These are phyloP conservation scores for Dothistroma septosporum DNA, from an alignment of 2,329 filamentous ascomycete genomes.

Conservation along the genomic window DNA sequence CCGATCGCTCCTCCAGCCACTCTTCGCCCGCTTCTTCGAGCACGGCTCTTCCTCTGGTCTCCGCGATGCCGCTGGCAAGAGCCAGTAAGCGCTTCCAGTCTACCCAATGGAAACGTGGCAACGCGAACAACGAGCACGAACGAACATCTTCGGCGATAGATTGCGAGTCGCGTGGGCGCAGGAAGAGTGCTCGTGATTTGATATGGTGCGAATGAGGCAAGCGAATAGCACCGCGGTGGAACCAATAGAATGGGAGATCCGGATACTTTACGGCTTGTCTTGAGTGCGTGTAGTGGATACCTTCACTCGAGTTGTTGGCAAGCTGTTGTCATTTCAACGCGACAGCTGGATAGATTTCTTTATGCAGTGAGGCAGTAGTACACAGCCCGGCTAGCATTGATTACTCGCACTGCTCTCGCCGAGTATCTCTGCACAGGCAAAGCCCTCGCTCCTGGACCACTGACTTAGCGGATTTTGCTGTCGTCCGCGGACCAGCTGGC, in stretches of 20 bases:
- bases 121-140: neutral
- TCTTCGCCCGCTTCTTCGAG: conserved; percentile 88
- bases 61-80: conserved; percentile 53
- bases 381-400: neutral
- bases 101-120: neutral
- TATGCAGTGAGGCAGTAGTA: neutral
- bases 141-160: neutral
- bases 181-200: neutral
- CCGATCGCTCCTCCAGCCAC: conserved; percentile 88
- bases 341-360: neutral
- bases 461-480: neutral
- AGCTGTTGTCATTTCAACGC: neutral
- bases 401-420: neutral
- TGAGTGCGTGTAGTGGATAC: neutral
- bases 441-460: neutral
- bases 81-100: conserved; percentile 22
- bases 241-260: neutral
- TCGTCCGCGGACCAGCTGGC: neutral
- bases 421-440: neutral
- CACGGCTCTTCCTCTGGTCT: conserved; percentile 69
- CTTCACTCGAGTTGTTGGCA: neutral
- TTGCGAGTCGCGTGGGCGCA: neutral
- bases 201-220: conserved; percentile 1
- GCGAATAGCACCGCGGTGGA: neutral
- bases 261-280: neutral